Base-by-base conservation (phyloP, 306 rosid genomes). In the Sophora flavescens region DNA sequence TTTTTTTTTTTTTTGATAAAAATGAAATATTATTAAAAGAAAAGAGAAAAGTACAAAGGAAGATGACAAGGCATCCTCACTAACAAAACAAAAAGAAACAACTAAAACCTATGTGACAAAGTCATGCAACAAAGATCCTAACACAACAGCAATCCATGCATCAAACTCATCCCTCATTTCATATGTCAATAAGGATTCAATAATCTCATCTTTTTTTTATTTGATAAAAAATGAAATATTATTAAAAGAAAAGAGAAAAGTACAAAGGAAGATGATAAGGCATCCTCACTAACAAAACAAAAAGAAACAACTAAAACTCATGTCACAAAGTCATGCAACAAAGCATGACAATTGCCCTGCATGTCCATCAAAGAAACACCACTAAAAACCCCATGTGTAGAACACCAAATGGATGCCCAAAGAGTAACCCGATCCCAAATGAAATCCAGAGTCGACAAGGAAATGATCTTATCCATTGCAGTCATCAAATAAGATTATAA, bases 131-230 rank as follows among this genome's bases (percentile, higher is more conserved):
- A 68, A 77, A 68, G 15, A 50, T 76, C 64, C 39, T 6, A 72
- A 54, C 41, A 47, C 67, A 68, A 53, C 52, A 64, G 68, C 14
- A 73, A 68, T 30, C 61, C 73, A 62, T 68, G 74, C 57, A 58
- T 68, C 74, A 56, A 70, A 52, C 45, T 68, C 69, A 17, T 62
- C 18, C 35, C 71, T 52, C 72, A 80, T 50, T 69, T 68, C 69
- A 69, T 13, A 58, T 69, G 52, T 41, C 11, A 44, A 63, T 41
- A 41, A 54, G 65, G 72, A 30, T 68, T 36, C 58, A 47, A 78
- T 51, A 41, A 32, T 72, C 60, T 51, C 72, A 56, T 57, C 42
- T 74, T 44, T 1, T 41, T 41, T 41, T 41, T 0, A 22, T 6
- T 4, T 39, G 8, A 39, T 4, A 1, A 39, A 6, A 6, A 35